Evolutionary conservation across 2,329 filamentous ascomycete species (phyloP).

Genomic region (Colletotrichum acutatum): DNA sequence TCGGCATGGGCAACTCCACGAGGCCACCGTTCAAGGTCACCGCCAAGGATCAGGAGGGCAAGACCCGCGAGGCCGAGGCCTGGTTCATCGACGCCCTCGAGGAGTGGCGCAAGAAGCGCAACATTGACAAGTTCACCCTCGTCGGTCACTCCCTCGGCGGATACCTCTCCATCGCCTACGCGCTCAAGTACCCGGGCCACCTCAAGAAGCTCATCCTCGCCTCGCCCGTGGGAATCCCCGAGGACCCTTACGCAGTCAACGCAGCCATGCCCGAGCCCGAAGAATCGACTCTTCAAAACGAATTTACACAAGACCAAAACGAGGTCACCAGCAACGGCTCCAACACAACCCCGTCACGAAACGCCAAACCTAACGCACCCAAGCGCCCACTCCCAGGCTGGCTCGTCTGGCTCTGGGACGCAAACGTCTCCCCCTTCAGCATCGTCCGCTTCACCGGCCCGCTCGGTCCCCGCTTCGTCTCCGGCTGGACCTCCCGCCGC

Average conservation of each 20-base stretch:
- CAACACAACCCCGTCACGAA: slow-evolving; percentile 39
- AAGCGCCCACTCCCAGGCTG: slow-evolving; percentile 79
- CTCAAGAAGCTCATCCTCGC: slow-evolving; percentile 97
- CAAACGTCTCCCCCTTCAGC: slow-evolving; percentile 95
- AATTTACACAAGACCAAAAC: slow-evolving; percentile 81
- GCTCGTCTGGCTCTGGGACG: slow-evolving; percentile 95
- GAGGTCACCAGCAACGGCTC: slow-evolving; percentile 57
- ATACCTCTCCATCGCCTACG: slow-evolving; percentile 94
- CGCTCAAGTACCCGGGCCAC: slow-evolving; percentile 93
- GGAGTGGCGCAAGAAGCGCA: slow-evolving; percentile 90
- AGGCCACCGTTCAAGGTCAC: slow-evolving; percentile 72
- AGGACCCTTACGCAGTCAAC: slow-evolving; percentile 89
- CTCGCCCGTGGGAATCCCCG: slow-evolving; percentile 93
- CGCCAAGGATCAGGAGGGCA: slow-evolving; percentile 81
- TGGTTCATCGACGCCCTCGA: slow-evolving; percentile 98
- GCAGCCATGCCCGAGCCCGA: slow-evolving; percentile 82
- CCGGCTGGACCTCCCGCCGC: slow-evolving; percentile 91
- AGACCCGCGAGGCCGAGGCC: slow-evolving; percentile 88
- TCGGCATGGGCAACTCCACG: slow-evolving; percentile 45
- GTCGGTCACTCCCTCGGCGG: slow-evolving; percentile 94
- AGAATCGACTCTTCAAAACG: slow-evolving; percentile 78
- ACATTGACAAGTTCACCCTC: slow-evolving; percentile 93
- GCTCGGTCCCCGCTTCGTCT: slow-evolving; percentile 89
- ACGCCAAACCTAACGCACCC: slow-evolving; percentile 49
- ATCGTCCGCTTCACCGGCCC: slow-evolving; percentile 90